These are phyloP conservation scores for Galeopsis tetrahit DNA, from an alignment of 257 asterid species.

Conservation along the genomic window DNA sequence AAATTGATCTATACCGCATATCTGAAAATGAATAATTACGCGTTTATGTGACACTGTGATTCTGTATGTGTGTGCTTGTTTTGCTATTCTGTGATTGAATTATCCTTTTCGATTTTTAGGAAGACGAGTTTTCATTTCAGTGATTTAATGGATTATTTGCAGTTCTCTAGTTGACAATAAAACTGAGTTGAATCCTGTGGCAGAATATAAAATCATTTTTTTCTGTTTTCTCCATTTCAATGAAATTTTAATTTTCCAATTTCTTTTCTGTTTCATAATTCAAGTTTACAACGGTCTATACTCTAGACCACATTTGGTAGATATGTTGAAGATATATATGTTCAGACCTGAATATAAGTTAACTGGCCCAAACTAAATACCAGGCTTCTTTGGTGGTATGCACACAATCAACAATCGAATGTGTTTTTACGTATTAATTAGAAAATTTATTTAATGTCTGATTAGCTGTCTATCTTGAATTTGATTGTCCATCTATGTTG, in stretches of 20 bases:
- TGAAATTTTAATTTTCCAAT: not conserved
- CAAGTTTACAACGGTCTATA: not conserved
- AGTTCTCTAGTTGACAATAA: constrained; percentile 12
- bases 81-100: constrained; percentile 14
- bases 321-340: too few relatives aligned
- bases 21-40: constrained; percentile 3
- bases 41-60: constrained; percentile 4
- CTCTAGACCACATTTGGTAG: too few relatives aligned
- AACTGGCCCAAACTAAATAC: too few relatives aligned
- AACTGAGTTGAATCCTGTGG: constrained; percentile 12
- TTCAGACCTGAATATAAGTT: too few relatives aligned
- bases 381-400: too few relatives aligned
- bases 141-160: constrained; percentile 15
- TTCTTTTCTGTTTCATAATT: not conserved
- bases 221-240: not conserved
- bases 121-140: not conserved
- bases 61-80: constrained; percentile 4
- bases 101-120: not conserved
- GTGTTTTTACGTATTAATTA: too few relatives aligned
- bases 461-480: too few relatives aligned
- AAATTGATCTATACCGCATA: not conserved
- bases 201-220: not conserved
- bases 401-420: too few relatives aligned
- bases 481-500: too few relatives aligned
- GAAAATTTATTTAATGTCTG: too few relatives aligned